phyloP scores from a whole-genome alignment of 2,329 filamentous ascomycete species.

The Cylindrodendrum hubeiense region DNA sequence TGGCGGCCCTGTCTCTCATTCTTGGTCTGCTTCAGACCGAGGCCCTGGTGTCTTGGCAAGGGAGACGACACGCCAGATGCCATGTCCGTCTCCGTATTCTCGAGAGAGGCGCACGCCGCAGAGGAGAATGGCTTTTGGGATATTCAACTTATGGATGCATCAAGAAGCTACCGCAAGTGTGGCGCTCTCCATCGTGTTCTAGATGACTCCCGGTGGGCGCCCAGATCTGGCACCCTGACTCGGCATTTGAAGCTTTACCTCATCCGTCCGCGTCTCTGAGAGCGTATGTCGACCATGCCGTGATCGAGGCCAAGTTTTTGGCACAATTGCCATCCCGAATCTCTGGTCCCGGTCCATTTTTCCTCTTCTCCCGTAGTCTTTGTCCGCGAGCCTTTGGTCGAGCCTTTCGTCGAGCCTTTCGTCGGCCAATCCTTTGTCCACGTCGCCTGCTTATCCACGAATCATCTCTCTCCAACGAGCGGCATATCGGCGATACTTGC shows the following conservation, averaged over 20 bases:
- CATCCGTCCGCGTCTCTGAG: neutral
- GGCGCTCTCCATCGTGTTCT: neutral
- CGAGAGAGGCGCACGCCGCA: neutral
- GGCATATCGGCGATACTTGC: constrained; percentile 5
- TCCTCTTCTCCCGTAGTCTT: neutral
- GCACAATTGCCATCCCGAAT: neutral
- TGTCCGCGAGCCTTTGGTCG: neutral
- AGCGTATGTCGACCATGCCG: neutral
- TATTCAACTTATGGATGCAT: neutral
- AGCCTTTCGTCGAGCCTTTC: no score
- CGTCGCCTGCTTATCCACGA: no score
- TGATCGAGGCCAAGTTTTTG: neutral
- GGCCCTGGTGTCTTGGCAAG: neutral
- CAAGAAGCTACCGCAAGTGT: neutral
- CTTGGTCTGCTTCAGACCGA: neutral
- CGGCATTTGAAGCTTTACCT: neutral
- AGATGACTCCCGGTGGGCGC: neutral
- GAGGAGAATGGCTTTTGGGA: neutral
- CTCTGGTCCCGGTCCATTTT: neutral
- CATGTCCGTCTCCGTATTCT: neutral
- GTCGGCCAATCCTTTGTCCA: no score
- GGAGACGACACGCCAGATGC: neutral
- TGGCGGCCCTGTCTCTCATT: neutral
- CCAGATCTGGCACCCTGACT: neutral
- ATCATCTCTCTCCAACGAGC: neutral